Conservation (phyloP, 2,329 filamentous ascomycete genomes). For the Botrytis paeoniae region DNA sequence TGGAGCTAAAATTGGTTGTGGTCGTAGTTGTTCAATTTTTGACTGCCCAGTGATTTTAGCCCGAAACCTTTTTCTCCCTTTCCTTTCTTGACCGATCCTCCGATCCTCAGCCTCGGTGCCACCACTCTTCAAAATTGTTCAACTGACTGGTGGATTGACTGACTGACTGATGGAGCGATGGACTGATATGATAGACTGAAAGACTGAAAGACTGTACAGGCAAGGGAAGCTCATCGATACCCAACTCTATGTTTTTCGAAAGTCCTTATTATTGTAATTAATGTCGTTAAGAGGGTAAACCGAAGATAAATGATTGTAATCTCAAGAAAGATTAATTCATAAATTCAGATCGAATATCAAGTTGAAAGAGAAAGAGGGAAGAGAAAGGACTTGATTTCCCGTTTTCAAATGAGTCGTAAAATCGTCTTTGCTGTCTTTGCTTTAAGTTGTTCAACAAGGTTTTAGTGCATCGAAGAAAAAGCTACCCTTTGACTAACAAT, state of each 20-base stretch:
- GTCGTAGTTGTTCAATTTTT: background rate
- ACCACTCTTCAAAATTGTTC: background rate
- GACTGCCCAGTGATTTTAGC: background rate
- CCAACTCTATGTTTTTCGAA: background rate
- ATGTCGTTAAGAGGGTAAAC: background rate
- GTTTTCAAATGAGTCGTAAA: slow-evolving; percentile 4
- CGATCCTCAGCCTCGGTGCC: background rate
- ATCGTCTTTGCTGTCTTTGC: background rate
- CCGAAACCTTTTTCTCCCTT: background rate
- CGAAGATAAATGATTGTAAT: background rate
- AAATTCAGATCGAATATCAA: background rate
- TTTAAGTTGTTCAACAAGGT: background rate
- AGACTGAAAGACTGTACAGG: background rate
- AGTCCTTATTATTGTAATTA: background rate
- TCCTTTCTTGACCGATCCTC: background rate
- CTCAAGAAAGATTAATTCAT: background rate
- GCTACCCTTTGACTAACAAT: background rate
- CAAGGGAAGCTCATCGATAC: background rate
- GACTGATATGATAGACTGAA: background rate
- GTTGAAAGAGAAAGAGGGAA: background rate
- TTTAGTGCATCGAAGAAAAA: background rate
- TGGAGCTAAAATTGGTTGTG: background rate
- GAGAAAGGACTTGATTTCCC: background rate
- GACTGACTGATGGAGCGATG: background rate
- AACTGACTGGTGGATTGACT: background rate